Evolutionary conservation across 2,329 filamentous ascomycete genomes (phyloP).

Genomic region (Ambrosiella cleistominuta): DNA sequence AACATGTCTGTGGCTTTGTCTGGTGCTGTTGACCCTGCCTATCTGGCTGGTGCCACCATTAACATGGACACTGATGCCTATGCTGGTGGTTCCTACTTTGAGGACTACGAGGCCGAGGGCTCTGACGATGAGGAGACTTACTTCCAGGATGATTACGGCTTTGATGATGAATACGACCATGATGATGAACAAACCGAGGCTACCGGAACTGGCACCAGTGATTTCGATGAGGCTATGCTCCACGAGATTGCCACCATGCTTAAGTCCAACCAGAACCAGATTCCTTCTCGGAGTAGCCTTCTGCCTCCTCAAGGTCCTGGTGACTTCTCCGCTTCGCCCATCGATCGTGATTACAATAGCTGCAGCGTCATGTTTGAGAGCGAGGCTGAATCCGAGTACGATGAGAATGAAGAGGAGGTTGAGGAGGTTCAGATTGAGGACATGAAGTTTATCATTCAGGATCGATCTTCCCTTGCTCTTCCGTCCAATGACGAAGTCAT

Average conservation of each 20-base stretch:
- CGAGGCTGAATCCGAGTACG: conserved; percentile 18
- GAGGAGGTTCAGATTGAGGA: conserved; percentile 14
- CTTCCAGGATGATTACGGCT: conserved; percentile 17
- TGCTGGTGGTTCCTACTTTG: conserved; percentile 35
- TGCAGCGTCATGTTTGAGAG: conserved; percentile 14
- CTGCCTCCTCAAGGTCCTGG: conserved; percentile 20
- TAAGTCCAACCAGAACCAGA: conserved; percentile 31
- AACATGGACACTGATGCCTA: conserved; percentile 20
- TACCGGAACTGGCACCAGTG: conserved; percentile 25
- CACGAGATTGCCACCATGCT: conserved; percentile 47
- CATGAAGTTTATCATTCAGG: conserved; percentile 7
- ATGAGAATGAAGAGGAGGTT: not conserved
- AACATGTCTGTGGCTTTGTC: conserved; percentile 30
- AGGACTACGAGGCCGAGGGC: conserved; percentile 38
- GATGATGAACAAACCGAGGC: conserved; percentile 20
- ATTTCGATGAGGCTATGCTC: conserved; percentile 43
- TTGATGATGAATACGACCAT: conserved; percentile 20
- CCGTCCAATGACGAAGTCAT: not conserved
- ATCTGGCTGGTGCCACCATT: conserved; percentile 19
- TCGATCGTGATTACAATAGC: not conserved
- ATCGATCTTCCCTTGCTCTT: conserved; percentile 9
- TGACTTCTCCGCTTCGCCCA: conserved; percentile 11
- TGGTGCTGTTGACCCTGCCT: conserved; percentile 30
- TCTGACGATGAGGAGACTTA: conserved; percentile 23
- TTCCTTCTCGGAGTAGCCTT: conserved; percentile 30